Conservation (phyloP, 192 early-diverging fungal species). For the Coemansia sp. region DNA sequence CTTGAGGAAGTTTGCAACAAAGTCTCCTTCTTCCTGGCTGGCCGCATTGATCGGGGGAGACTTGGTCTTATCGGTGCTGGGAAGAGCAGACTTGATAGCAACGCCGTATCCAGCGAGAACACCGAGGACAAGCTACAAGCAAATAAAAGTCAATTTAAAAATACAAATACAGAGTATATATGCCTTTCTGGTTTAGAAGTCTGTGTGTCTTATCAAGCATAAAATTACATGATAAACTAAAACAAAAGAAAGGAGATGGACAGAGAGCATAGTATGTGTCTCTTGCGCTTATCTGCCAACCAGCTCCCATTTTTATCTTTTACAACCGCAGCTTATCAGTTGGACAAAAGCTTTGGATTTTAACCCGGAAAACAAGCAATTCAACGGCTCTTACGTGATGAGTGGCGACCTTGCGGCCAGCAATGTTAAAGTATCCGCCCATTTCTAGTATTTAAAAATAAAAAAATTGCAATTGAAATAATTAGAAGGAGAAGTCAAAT, state of each 20-base stretch:
- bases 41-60: conserved; percentile 49
- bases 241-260: no score
- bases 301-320: no score
- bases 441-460: conserved; percentile 14
- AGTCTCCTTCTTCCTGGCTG: conserved; percentile 50
- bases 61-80: conserved; percentile 51
- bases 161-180: neutral
- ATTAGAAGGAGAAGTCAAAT: neutral
- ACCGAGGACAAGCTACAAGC: conserved; percentile 50
- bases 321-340: neutral
- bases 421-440: conserved; percentile 53
- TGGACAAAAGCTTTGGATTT: conserved; percentile 1
- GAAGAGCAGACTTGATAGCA: conserved; percentile 35
- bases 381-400: conserved; percentile 47
- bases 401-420: conserved; percentile 52
- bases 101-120: conserved; percentile 46
- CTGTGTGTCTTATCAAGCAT: neutral
- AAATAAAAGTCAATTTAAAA: neutral
- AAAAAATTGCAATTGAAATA: neutral
- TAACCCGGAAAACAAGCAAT: neutral
- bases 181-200: neutral
- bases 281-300: no score
- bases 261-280: no score
- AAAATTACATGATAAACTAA: no score
- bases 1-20: conserved; percentile 56